phyloP scores from a whole-genome alignment of 2,329 filamentous ascomycete species.

The Elsinoe perseae region DNA sequence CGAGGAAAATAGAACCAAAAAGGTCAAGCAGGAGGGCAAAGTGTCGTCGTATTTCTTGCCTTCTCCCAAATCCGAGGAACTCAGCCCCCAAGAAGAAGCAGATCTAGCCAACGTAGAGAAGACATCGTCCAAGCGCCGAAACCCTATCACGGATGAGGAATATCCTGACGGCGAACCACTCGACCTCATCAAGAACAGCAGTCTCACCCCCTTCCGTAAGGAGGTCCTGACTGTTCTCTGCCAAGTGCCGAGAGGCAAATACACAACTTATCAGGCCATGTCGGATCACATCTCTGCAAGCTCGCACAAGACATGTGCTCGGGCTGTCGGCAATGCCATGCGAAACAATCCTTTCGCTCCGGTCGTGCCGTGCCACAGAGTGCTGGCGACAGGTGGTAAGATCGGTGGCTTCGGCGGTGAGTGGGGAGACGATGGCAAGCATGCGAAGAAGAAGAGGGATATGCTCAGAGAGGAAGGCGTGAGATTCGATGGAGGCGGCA shows the following conservation, averaged over 20 bases:
- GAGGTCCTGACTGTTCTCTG: conserved; percentile 29
- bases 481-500: conserved; percentile 37
- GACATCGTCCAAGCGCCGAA: conserved; percentile 13
- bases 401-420: conserved; percentile 47
- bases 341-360: conserved; percentile 38
- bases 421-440: conserved; percentile 40
- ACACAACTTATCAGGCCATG: conserved; percentile 33
- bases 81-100: neutral
- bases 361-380: conserved; percentile 37
- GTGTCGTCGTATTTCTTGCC: conserved; percentile 29
- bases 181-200: conserved; percentile 37
- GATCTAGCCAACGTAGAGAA: neutral
- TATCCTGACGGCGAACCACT: conserved; percentile 33
- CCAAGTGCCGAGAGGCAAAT: conserved; percentile 30
- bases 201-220: conserved; percentile 44
- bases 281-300: conserved; percentile 27
- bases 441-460: conserved; percentile 36
- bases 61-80: conserved; percentile 19
- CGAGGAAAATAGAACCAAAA: conserved; percentile 5
- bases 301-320: conserved; percentile 31
- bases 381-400: conserved; percentile 29
- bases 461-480: conserved; percentile 39
- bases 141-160: conserved; percentile 35
- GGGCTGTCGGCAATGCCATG: conserved; percentile 36
- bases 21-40: conserved; percentile 6